phyloP scores from a whole-genome alignment of 1,284 basidiomycete genomes.

The Flammula alnicola region DNA sequence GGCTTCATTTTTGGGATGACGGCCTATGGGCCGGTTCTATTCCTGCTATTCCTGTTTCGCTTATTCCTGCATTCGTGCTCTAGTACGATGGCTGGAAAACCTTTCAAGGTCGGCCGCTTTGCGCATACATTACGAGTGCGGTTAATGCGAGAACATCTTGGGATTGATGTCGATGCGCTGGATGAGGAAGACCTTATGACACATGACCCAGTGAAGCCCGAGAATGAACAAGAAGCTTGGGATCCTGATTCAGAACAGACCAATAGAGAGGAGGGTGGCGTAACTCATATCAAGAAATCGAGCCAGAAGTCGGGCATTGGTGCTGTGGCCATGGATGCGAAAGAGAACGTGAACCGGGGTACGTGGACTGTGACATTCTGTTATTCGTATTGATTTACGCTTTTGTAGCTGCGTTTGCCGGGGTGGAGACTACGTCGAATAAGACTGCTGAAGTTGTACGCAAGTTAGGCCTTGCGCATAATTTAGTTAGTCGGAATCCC shows the following conservation, averaged over 20 bases:
- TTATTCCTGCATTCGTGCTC: conserved; percentile 19
- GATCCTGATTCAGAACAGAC: conserved; percentile 82
- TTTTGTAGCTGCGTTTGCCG: conserved; percentile 46
- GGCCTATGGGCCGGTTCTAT: background rate
- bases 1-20: conserved; percentile 26
- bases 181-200: conserved; percentile 78
- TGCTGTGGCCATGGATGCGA: conserved; percentile 41
- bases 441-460: conserved; percentile 41
- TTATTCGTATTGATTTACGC: conserved; percentile 1
- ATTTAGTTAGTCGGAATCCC: conserved; percentile 37
- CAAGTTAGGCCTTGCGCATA: conserved; percentile 44
- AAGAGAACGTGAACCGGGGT: conserved; percentile 57
- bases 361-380: conserved; percentile 10
- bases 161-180: conserved; percentile 92
- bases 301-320: conserved; percentile 40
- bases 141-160: conserved; percentile 96
- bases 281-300: conserved; percentile 46
- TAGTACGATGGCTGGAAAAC: conserved; percentile 92
- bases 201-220: conserved; percentile 55
- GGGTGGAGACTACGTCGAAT: conserved; percentile 35
- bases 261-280: conserved; percentile 45
- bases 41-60: conserved; percentile 1
- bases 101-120: conserved; percentile 96
- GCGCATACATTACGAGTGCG: conserved; percentile 93
- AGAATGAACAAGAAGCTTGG: conserved; percentile 69